These are phyloP conservation scores for Eryngium alpinum DNA, from an alignment of 140 eudicot species.

Conservation along the genomic window DNA sequence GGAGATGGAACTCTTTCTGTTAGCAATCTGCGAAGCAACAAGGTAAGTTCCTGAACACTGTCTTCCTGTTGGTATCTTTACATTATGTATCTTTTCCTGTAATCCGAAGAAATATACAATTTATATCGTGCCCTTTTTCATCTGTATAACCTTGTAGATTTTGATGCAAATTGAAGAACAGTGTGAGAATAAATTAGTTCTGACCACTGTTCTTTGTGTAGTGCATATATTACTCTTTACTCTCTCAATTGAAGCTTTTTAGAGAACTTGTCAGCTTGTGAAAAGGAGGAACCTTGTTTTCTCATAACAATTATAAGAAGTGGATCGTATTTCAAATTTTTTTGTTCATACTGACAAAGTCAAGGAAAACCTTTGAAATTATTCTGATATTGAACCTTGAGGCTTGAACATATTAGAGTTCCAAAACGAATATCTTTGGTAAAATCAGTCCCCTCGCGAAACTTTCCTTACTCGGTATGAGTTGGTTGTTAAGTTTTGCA, in stretches of 20 bases:
- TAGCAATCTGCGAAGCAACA: slow-evolving; percentile 86
- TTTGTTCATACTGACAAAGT: no score
- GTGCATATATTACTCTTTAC: neutral
- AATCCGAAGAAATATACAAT: neutral
- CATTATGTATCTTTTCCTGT: neutral
- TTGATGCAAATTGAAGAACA: neutral
- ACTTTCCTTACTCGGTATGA: no score
- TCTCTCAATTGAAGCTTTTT: no score
- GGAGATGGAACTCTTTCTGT: slow-evolving; percentile 98
- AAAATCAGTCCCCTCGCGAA: no score
- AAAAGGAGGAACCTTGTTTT: neutral
- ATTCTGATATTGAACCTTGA: no score
- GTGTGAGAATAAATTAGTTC: neutral
- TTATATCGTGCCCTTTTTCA: neutral
- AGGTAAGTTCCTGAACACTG: slow-evolving; percentile 32
- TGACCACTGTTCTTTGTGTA: neutral
- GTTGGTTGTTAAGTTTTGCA: neutral
- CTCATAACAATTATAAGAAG: no score
- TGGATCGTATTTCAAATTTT: no score
- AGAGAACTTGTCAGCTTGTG: no score
- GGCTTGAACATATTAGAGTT: no score
- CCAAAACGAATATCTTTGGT: no score
- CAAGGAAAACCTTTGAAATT: no score
- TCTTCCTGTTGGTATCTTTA: neutral
- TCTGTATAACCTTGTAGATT: neutral